Evolutionary conservation across 2,329 filamentous ascomycete species (phyloP).

Genomic region (Sclerotinia borealis): DNA sequence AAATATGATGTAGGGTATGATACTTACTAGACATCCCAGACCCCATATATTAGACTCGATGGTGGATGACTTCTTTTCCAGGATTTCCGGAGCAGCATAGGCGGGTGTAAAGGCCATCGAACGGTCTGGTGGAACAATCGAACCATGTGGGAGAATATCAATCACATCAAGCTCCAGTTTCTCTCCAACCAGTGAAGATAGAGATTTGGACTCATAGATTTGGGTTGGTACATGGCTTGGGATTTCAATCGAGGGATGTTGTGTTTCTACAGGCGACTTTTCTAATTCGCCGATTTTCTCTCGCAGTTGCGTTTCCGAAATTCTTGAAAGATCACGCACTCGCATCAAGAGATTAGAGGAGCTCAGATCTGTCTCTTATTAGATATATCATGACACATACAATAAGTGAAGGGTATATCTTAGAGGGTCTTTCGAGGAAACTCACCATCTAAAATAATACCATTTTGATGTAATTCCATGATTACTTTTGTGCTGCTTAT

Average conservation of each 20-base stretch:
- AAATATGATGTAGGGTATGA: not conserved
- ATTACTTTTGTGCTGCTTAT: not conserved
- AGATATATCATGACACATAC: not conserved
- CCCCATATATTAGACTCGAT: not conserved
- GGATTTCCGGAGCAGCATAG: not conserved
- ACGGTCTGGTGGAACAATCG: no score
- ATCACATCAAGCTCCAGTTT: not conserved
- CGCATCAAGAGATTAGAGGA: not conserved
- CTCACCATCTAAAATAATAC: not conserved
- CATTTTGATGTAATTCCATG: not conserved
- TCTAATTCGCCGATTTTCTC: not conserved
- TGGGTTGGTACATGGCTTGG: no score
- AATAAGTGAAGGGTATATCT: not conserved
- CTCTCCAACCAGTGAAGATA: not conserved
- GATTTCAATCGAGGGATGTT: not conserved
- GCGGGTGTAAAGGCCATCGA: no score
- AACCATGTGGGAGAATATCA: not conserved
- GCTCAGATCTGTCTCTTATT: not conserved
- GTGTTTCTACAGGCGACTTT: not conserved
- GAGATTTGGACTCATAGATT: not conserved
- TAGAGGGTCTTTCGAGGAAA: not conserved
- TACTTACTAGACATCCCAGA: not conserved
- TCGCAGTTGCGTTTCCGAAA: not conserved
- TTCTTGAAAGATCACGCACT: not conserved
- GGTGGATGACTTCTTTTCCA: not conserved